Base-by-base conservation (phyloP, 768 basidiomycete genomes). In the Suillus decipiens region DNA sequence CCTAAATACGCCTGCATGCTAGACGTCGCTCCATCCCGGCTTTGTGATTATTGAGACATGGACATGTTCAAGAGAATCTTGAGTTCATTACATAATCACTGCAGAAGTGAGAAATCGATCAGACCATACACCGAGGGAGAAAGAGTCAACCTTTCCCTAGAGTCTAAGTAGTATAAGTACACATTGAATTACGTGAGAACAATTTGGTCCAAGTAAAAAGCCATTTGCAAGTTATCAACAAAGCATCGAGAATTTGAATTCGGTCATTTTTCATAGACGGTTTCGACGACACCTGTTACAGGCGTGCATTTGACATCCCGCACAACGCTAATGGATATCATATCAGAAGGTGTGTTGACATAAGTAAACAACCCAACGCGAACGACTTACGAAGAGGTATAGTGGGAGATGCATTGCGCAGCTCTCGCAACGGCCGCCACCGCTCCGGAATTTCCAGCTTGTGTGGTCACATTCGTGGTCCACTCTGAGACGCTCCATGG, bases 401-500 rank as follows among this genome's bases (percentile, higher is more conserved):
- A 71, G 15, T 0, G 73, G 78, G 10, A 88, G 68, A 57, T 73
- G 60, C 54, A 71, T 61, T 15, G 73, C 69, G 64, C 86, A 87
- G 61, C 70, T 77, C 59, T 85, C 80, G 59, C 86, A 88, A 11
- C 33, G 56, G 5, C 80, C 82, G 0, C 76, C 78, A 0, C 84
- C 85, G 2, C 69, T 1, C 0, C 79, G 74, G 43, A 79, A 79
- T 31, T 67, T 72, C 86, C 87, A 88, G 0, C n/a, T 56, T 53
- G 72, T 73, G 3, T 79, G 75, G 12, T 63, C 19, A 62, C 89
- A 90, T 2, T 86, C 79, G 68, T 89, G 89, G 63, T 85, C 80
- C 6, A 75, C 72, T 10, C 85, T 73, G 45, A 89, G 73, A 5
- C 76, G 63, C 1, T 77, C 78, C 56, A 75, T 76, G 66, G 70